phyloP scores from a whole-genome alignment of 176 grass and related monocot species.

The Thalia dealbata region DNA sequence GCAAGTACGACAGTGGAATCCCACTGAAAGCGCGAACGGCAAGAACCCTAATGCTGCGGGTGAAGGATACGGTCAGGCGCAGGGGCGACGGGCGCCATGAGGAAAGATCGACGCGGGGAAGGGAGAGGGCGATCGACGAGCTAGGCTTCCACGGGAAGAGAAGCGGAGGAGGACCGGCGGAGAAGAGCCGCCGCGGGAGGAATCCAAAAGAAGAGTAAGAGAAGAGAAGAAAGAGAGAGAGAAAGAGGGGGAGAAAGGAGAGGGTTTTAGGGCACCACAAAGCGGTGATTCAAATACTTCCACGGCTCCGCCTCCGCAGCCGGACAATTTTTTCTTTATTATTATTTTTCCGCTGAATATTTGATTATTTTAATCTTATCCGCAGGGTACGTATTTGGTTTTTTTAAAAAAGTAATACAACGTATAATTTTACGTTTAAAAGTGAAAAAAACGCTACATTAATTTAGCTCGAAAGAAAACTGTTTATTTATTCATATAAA shows the following conservation, averaged over 20 bases:
- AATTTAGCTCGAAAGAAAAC: too few species aligned
- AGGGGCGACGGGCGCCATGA: slow-evolving; percentile 56
- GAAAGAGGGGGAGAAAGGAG: neutral
- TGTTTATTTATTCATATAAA: too few species aligned
- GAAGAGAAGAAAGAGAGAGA: slow-evolving; percentile 25
- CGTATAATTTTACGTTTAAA: too few species aligned
- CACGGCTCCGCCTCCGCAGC: slow-evolving; percentile 32
- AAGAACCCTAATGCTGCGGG: slow-evolving; percentile 14
- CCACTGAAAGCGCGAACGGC: neutral
- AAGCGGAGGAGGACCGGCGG: neutral
- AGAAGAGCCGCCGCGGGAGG: too few species aligned
- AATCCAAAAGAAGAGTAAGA: slow-evolving; percentile 12
- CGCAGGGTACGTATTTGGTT: too few species aligned
- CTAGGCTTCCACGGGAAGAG: neutral
- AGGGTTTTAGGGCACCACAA: slow-evolving; percentile 38
- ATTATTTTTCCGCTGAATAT: neutral
- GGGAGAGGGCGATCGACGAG: neutral
- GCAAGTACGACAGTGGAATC: too few species aligned
- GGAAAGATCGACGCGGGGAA: slow-evolving; percentile 26
- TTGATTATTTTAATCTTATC: too few species aligned
- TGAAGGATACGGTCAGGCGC: slow-evolving; percentile 87
- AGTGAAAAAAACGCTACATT: too few species aligned
- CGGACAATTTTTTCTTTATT: slow-evolving; percentile 31
- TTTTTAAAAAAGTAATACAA: too few species aligned
- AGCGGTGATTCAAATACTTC: slow-evolving; percentile 66